These are phyloP conservation scores for Talaromyces albobiverticillius DNA, from an alignment of 2,329 filamentous ascomycete genomes.

Conservation along the genomic window DNA sequence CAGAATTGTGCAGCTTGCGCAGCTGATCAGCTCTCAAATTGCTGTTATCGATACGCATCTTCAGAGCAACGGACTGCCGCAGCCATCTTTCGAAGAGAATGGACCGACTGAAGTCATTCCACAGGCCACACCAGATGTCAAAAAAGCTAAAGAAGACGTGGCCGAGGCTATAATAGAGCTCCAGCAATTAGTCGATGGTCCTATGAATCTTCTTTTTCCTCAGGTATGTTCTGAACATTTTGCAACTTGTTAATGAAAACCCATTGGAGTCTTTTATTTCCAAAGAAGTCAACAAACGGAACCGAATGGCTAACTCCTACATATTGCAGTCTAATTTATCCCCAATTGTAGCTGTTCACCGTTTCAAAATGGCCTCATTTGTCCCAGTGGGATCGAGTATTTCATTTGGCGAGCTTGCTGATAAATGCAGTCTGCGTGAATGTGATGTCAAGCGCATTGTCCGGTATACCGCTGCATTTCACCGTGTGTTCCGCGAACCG, in stretches of 20 bases:
- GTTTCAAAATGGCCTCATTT: neutral
- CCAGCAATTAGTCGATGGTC: neutral
- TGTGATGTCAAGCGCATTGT: slow-evolving; percentile 1
- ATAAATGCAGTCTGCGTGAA: neutral
- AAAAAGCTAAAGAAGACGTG: neutral
- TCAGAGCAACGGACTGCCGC: neutral
- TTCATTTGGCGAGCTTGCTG: slow-evolving; percentile 4
- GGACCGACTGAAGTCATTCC: neutral
- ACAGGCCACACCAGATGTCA: neutral
- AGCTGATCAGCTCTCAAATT: neutral
- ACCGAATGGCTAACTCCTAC: neutral
- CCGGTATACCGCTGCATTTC: slow-evolving; percentile 5
- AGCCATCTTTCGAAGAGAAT: slow-evolving; percentile 1
- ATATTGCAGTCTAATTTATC: neutral
- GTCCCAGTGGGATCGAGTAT: neutral
- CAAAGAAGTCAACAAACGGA: too few relatives aligned
- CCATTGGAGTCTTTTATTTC: too few relatives aligned
- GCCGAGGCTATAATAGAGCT: slow-evolving; percentile 1
- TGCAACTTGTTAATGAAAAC: neutral
- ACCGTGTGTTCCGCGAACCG: slow-evolving; percentile 11
- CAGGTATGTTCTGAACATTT: neutral
- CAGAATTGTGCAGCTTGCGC: too few relatives aligned
- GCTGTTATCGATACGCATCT: neutral
- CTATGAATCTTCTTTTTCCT: neutral
- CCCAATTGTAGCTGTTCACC: slow-evolving; percentile 4